A percentile compares a stretch with the other conserved stretches of the same genome.
These are phyloP conservation scores for Coemansia sp. DNA, from an alignment of 192 early-diverging fungal genomes.

Conservation along the genomic window DNA sequence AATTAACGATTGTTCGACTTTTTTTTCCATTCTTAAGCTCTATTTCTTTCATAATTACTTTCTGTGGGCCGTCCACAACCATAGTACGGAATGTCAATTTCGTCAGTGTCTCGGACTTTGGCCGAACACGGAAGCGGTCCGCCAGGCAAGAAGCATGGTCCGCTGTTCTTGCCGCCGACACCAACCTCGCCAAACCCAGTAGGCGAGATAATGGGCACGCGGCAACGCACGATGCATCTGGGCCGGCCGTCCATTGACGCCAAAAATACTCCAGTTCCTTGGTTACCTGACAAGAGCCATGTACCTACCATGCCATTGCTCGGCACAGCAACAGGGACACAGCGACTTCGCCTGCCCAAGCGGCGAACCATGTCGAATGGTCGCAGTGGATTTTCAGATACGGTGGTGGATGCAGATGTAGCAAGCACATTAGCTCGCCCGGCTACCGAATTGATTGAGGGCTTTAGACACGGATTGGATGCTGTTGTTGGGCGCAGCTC, in stretches of 20 bases:
- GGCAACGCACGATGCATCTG: conserved; percentile 31
- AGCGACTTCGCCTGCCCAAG: conserved; percentile 48
- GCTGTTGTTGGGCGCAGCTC: conserved; percentile 5
- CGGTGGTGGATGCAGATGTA: conserved; percentile 10
- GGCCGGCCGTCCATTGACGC: conserved; percentile 13
- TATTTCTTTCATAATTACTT: background rate
- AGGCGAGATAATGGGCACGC: background rate
- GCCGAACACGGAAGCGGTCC: conserved; percentile 5
- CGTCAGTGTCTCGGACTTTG: background rate
- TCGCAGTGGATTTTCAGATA: conserved; percentile 33
- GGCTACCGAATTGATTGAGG: background rate
- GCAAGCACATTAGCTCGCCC: conserved; percentile 20
- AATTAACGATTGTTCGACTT: background rate
- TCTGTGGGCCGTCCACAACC: background rate
- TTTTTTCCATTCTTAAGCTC: background rate
- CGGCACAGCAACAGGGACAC: conserved; percentile 3
- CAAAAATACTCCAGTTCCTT: conserved; percentile 9
- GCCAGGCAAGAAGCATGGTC: conserved; percentile 9
- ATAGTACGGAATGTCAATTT: conserved; percentile 6
- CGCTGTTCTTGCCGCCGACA: conserved; percentile 31
- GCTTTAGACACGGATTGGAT: background rate
- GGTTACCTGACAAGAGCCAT: conserved; percentile 14
- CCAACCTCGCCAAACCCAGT: conserved; percentile 22
- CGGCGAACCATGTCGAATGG: conserved; percentile 34
- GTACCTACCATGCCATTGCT: background rate